Percentiles rank a stretch among this genome's conserved stretches.
Conservation (phyloP, 768 basidiomycete species). For the Trametes cubensis region DNA sequence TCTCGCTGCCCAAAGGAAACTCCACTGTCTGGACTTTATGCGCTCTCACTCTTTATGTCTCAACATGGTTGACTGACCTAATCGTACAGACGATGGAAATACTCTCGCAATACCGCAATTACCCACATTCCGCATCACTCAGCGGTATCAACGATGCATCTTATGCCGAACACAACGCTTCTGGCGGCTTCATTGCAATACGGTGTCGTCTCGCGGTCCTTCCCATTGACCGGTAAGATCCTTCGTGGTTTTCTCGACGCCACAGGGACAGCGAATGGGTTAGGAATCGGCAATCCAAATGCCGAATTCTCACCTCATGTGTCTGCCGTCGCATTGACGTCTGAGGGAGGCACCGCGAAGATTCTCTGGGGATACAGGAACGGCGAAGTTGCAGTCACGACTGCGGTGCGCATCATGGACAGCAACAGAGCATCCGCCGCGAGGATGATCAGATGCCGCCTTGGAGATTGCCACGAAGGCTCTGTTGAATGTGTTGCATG, state of each 20-base stretch:
- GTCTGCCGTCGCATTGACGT: slow-evolving; percentile 56
- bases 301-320: slow-evolving; percentile 73
- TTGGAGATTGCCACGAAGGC: slow-evolving; percentile 67
- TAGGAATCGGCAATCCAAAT: slow-evolving; percentile 74
- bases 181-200: slow-evolving; percentile 66
- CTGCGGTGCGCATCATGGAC: slow-evolving; percentile 62
- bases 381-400: slow-evolving; percentile 68
- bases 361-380: slow-evolving; percentile 74
- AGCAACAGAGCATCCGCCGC: slow-evolving; percentile 45
- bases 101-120: slow-evolving; percentile 59
- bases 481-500: slow-evolving; percentile 59
- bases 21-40: no score
- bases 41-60: no score
- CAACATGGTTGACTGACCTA: no score
- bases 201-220: slow-evolving; percentile 73
- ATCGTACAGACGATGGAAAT: slow-evolving; percentile 64
- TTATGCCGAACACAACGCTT: slow-evolving; percentile 58
- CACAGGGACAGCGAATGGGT: slow-evolving; percentile 55
- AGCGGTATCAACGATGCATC: slow-evolving; percentile 57
- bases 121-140: slow-evolving; percentile 68
- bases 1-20: no score
- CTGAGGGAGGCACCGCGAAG: slow-evolving; percentile 66
- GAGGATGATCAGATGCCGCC: slow-evolving; percentile 49
- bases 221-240: slow-evolving; percentile 69
- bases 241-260: slow-evolving; percentile 72